phyloP scores from a whole-genome alignment of 2,329 filamentous ascomycete species.

The Escovopsis sp. region DNA sequence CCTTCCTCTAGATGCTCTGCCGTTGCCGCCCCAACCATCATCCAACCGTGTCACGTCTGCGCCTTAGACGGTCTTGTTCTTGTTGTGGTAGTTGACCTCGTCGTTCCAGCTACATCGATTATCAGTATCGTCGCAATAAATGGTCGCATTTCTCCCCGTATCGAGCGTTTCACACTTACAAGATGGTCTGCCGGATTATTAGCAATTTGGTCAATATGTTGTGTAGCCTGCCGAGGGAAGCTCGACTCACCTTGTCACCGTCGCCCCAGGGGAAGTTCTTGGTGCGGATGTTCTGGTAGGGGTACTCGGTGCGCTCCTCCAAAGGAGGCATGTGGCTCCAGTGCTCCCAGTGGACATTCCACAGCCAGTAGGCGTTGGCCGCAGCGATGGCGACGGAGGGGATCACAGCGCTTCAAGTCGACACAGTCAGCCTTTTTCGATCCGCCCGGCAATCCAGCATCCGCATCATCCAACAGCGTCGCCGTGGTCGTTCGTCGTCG shows the following conservation, averaged over 20 bases:
- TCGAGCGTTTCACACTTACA: conserved; percentile 15
- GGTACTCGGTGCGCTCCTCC: conserved; percentile 84
- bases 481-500: background rate
- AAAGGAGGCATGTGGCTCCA: conserved; percentile 71
- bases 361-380: conserved; percentile 80
- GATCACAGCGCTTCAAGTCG: conserved; percentile 48
- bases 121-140: background rate
- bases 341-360: conserved; percentile 96
- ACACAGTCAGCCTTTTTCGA: conserved; percentile 8
- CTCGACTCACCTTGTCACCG: conserved; percentile 67
- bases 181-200: conserved; percentile 36
- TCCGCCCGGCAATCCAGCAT: background rate
- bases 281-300: conserved; percentile 93
- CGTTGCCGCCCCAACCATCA: conserved; percentile 10
- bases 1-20: conserved; percentile 15
- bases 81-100: conserved; percentile 93
- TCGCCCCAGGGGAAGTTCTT: conserved; percentile 95
- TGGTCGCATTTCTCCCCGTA: background rate
- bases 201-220: conserved; percentile 9
- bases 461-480: background rate
- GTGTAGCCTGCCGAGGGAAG: background rate
- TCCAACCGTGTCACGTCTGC: conserved; percentile 5
- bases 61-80: conserved; percentile 51
- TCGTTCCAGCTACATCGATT: conserved; percentile 64
- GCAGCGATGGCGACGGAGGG: conserved; percentile 57